These are phyloP conservation scores for Zalaria sp. DNA, from an alignment of 2,329 filamentous ascomycete genomes.

Conservation along the genomic window DNA sequence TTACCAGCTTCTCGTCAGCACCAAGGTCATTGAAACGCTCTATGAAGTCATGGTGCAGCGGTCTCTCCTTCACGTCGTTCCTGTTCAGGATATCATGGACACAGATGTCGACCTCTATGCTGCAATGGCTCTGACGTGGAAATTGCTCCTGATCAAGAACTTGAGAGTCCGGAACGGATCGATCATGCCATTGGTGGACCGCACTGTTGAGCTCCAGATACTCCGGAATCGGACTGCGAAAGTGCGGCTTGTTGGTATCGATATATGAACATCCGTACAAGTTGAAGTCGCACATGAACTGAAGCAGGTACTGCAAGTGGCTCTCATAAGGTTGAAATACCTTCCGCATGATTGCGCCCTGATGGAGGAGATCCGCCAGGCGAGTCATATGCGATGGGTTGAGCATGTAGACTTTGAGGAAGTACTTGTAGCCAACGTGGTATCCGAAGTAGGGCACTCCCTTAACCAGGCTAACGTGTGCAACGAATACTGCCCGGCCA, in stretches of 20 bases:
- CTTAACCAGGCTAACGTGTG: slow-evolving; percentile 82
- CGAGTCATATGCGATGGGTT: slow-evolving; percentile 80
- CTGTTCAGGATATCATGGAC: slow-evolving; percentile 82
- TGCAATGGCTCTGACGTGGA: slow-evolving; percentile 72
- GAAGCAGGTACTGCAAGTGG: slow-evolving; percentile 79
- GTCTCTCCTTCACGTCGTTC: slow-evolving; percentile 57
- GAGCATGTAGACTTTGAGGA: slow-evolving; percentile 87
- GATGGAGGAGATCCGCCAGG: slow-evolving; percentile 70
- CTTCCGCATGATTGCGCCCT: slow-evolving; percentile 74
- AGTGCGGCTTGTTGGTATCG: slow-evolving; percentile 54
- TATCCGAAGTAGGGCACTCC: slow-evolving; percentile 94
- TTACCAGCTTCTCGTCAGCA: slow-evolving; percentile 65
- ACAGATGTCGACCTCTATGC: slow-evolving; percentile 78
- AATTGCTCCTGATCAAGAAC: slow-evolving; percentile 50
- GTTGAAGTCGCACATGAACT: slow-evolving; percentile 99
- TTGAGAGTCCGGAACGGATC: slow-evolving; percentile 46
- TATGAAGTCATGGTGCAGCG: slow-evolving; percentile 73
- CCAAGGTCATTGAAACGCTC: slow-evolving; percentile 54
- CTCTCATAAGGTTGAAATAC: slow-evolving; percentile 87
- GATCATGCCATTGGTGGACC: slow-evolving; percentile 66
- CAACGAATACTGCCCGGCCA: slow-evolving; percentile 61
- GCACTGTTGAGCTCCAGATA: slow-evolving; percentile 47
- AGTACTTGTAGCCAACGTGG: slow-evolving; percentile 80
- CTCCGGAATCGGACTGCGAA: slow-evolving; percentile 62
- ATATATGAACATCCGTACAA: slow-evolving; percentile 88